Base-by-base conservation (phyloP, 768 basidiomycete genomes). In the Suillus bovinus region DNA sequence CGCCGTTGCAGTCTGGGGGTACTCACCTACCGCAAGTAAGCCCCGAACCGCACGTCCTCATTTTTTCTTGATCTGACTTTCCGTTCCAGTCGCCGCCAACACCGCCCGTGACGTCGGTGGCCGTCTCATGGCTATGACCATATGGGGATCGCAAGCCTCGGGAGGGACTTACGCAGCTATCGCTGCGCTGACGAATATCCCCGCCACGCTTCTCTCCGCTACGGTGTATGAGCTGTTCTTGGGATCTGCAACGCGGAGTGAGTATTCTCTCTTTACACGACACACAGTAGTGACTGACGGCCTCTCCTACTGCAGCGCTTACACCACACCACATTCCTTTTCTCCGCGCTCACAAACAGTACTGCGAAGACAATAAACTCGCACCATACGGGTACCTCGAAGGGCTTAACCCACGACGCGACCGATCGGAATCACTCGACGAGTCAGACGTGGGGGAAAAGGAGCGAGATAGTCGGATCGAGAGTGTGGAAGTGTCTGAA, bases 51-150 rank as follows among this genome's bases (percentile, higher is more conserved):
- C 3, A 41, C 69, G 77, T 69, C 1, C 38, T 20, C 39, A 42
- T 56, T 52, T 6, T 54, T 22, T 20, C 27, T n/a, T 41, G 29
- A 39, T 39, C 55, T 56, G 38, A 56, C 24, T 20, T 39, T 39
- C 5, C 27, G 24, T 24, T 63, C 10, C 61, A 85, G 82, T 90
- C 50, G 79, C 86, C 16, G 78, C 87, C 38, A 91, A 91, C 71
- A 74, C 86, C 4, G 87, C 88, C 33, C 86, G 89, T 68, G 89
- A 90, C 70, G 33, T 91, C 47, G 89, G 88, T 22, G 85, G 81
- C 5, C 83, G 88, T 17, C 63, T 90, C n/a, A 81, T 82, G 66
- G 83, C 80, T 1, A 69, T 91, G 72, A 78, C 86, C 4, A 81
- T 89, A 60, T 90, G 84, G 81, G 88, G 88, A 22, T 68, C 38